Base-by-base conservation (phyloP, 2,329 filamentous ascomycete genomes). In the Diaporthe capsici region DNA sequence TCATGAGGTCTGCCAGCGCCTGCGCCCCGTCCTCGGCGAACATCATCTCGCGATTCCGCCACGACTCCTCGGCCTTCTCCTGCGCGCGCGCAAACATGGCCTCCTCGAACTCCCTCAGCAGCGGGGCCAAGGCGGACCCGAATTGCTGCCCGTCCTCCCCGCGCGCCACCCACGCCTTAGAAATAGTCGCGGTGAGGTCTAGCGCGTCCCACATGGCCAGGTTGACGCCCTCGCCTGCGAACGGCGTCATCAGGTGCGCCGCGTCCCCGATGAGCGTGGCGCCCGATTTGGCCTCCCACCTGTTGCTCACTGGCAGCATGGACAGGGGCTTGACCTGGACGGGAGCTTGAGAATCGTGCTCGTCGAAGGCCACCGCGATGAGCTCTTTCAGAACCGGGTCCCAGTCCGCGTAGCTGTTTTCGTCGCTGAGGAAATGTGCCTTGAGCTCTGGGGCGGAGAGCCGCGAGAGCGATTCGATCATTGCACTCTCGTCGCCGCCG, bases 141-240 rank as follows among this genome's bases (percentile, higher is more conserved):
- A 81, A 81, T 2, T 25, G 22, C 0, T 22, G 15, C 22, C 10
- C 44, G 8, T 51, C 39, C 6, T 34, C 7, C 1, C 25, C 6
- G 51, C 42, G 55, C 13, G 55, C 51, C 10, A 74, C 31, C 76
- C 60, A 75, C 10, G 65, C 71, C 31, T 25, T 25, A 71, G 78
- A 72, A 53, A 85, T 82, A 22, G 82, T 82, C 17, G 80, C 60
- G 0, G 83, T 84, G 4, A 91, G 80, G 20, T 86, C 81, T n/a
- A 89, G 78, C 0, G 87, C 83, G 79, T 91, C 89, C 49, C 82
- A 80, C 86, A 91, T 87, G 0, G 86, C 88, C 3, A 86, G 78
- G 77, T 91, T 91, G 51, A 90, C 89, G 1, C 89, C 89, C 67
- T 89, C 88, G 4, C 90, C 89, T 0, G 85, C 86, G 74, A 86